Evolutionary conservation across 1,284 basidiomycete species (phyloP).

Genomic region (Ganoderma lucidum): DNA sequence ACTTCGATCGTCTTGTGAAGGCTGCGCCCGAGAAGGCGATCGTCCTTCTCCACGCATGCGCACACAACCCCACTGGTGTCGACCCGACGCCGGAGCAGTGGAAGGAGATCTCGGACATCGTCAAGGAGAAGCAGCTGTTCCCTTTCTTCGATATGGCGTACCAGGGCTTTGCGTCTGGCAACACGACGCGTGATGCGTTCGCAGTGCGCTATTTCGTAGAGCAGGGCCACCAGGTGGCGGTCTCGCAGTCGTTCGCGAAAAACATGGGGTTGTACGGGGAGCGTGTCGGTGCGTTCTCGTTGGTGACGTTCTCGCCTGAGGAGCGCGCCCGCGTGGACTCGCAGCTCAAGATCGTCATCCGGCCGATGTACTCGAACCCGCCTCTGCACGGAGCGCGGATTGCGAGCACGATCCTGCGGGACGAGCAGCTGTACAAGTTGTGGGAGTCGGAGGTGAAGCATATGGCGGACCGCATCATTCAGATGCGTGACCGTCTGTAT

Average conservation of each 20-base stretch:
- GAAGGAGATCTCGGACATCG: slow-evolving; percentile 89
- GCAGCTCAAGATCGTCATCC: slow-evolving; percentile 96
- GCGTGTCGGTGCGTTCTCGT: slow-evolving; percentile 94
- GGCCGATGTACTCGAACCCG: slow-evolving; percentile 99
- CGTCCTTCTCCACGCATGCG: slow-evolving; percentile 91
- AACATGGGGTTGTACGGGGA: slow-evolving; percentile 99
- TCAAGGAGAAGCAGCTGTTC: slow-evolving; percentile 90
- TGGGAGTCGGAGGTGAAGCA: slow-evolving; percentile 94
- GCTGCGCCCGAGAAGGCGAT: slow-evolving; percentile 81
- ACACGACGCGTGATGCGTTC: slow-evolving; percentile 90
- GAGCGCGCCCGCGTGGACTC: slow-evolving; percentile 92
- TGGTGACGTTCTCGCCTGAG: slow-evolving; percentile 76
- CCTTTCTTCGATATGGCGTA: slow-evolving; percentile 99
- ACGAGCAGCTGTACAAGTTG: slow-evolving; percentile 80
- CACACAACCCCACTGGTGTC: slow-evolving; percentile 98
- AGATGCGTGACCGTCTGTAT: slow-evolving; percentile 91
- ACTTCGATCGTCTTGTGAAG: slow-evolving; percentile 44
- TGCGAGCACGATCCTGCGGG: slow-evolving; percentile 84
- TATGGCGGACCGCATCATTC: slow-evolving; percentile 97
- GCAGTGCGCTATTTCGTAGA: slow-evolving; percentile 95
- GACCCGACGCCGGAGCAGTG: slow-evolving; percentile 96
- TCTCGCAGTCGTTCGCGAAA: slow-evolving; percentile 97
- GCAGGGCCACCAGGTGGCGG: slow-evolving; percentile 86
- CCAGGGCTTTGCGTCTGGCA: slow-evolving; percentile 94
- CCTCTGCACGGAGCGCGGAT: slow-evolving; percentile 95